Base-by-base conservation (phyloP, 2,329 filamentous ascomycete genomes). In the Cladosporium sp. region DNA sequence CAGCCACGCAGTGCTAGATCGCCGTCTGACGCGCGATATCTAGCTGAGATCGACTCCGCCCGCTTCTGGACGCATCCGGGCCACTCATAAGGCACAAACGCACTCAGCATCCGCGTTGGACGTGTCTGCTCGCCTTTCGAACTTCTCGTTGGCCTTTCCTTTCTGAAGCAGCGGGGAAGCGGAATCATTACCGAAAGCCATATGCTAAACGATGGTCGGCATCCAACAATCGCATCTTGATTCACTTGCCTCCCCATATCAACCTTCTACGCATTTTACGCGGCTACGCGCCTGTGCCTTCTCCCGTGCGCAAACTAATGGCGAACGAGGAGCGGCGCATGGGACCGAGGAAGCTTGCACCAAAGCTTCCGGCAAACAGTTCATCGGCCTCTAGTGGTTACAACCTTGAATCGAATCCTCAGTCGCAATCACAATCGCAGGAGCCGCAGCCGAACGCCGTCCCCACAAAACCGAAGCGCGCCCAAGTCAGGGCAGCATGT, bases 271-370 rank as follows among this genome's bases (percentile, higher is more conserved):
- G 15, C 57, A 24, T 3, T 8, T 18, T 59, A 59, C 14, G 38
- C 38, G 57, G 36, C 38, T 59, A 59, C 34, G 57, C 38, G 57
- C 57, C 57, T 41, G 36, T 21, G 38, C 15, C 24, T 24, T 24
- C 38, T 26, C 24, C 15, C 21, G 15, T n/a, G 30, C 26, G 36
- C 34, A 38, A 26, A 38, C 51, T 55, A 44, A 64, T 64, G 61
- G 61, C 51, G 51, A 64, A 64, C 61, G 61, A 64, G 18, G 61
- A 64, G 24, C 32, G 51, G 51, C 61, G 61, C 51, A 26, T 58
- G 34, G 61, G 61, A 64, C 61, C 61, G 28, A 44, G 61, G 38
- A 55, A 52, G 61, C 61, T 64, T 55, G 61, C 61, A n/a, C 61
- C 61, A 57, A 64, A 64, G 61, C 61, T 64, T 57, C 61, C 61